A percentile compares a stretch with the other conserved stretches of the same genome.
Evolutionary conservation across 2,329 filamentous ascomycete genomes (phyloP).

Genomic region (Juglanconis sp.): DNA sequence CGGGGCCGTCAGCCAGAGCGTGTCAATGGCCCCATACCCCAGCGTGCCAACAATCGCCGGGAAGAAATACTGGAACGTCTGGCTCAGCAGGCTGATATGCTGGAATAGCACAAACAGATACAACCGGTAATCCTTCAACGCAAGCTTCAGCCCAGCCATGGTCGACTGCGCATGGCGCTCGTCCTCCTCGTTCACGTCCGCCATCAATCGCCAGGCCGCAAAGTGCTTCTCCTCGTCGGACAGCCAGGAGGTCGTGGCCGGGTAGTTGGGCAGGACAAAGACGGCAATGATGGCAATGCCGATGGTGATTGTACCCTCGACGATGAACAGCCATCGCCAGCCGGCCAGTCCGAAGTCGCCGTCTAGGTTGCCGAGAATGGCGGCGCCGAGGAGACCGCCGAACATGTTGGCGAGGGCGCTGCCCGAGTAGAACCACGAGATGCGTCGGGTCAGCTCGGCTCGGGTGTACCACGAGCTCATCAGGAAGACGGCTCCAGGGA

Average conservation of each 20-base stretch:
- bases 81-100: slow-evolving; percentile 47
- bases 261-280: slow-evolving; percentile 20
- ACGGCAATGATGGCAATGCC: slow-evolving; percentile 12
- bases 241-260: slow-evolving; percentile 19
- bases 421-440: slow-evolving; percentile 45
- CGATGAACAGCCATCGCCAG: slow-evolving; percentile 32
- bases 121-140: slow-evolving; percentile 34
- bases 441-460: slow-evolving; percentile 40
- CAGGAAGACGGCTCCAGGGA: slow-evolving; percentile 45
- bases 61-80: slow-evolving; percentile 65
- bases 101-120: slow-evolving; percentile 55
- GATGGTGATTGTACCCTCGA: slow-evolving; percentile 20
- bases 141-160: slow-evolving; percentile 25
- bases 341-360: slow-evolving; percentile 28
- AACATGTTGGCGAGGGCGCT: slow-evolving; percentile 49
- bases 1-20: slow-evolving; percentile 55
- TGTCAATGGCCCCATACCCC: slow-evolving; percentile 52
- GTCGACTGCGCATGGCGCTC: slow-evolving; percentile 17
- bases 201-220: slow-evolving; percentile 17
- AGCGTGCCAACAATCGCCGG: slow-evolving; percentile 61
- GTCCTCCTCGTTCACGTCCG: slow-evolving; percentile 24
- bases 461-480: slow-evolving; percentile 46
- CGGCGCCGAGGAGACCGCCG: slow-evolving; percentile 48
- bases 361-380: slow-evolving; percentile 41
- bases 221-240: slow-evolving; percentile 20